Evolutionary conservation across 2,329 filamentous ascomycete species (phyloP).

Genomic region (Coniochaeta prunicola): DNA sequence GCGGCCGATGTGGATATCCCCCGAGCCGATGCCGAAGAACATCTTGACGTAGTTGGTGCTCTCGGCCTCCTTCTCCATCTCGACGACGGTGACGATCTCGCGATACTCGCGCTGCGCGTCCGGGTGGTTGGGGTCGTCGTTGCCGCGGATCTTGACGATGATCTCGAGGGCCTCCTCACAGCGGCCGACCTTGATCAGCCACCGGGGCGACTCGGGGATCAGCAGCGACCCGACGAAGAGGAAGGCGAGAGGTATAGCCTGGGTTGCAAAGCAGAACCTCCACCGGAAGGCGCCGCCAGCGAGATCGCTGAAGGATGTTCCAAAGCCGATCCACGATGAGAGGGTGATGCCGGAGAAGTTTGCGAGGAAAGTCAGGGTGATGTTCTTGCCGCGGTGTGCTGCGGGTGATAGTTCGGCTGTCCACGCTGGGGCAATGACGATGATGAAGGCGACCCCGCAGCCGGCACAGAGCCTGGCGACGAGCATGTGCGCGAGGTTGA

Average conservation of each 20-base stretch:
- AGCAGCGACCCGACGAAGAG: conserved; percentile 30
- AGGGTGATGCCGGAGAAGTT: not conserved
- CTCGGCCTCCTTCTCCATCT: conserved; percentile 53
- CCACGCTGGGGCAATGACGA: not conserved
- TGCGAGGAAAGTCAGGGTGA: not conserved
- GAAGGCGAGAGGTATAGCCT: conserved; percentile 15
- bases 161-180: conserved; percentile 62
- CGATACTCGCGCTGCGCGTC: conserved; percentile 52
- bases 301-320: not conserved
- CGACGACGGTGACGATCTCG: conserved; percentile 58
- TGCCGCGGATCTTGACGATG: conserved; percentile 55
- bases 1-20: conserved; percentile 57
- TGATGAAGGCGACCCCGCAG: not conserved
- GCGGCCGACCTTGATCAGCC: conserved; percentile 58
- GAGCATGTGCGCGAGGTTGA: not conserved
- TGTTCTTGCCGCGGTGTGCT: not conserved
- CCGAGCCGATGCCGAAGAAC: conserved; percentile 59
- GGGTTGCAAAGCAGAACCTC: not conserved
- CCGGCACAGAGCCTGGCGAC: not conserved
- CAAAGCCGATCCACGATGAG: not conserved
- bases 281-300: not conserved
- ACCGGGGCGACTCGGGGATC: conserved; percentile 64
- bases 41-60: conserved; percentile 56
- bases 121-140: conserved; percentile 35
- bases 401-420: not conserved